Base-by-base conservation (phyloP, 768 basidiomycete species). In the Amanita molliuscula region DNA sequence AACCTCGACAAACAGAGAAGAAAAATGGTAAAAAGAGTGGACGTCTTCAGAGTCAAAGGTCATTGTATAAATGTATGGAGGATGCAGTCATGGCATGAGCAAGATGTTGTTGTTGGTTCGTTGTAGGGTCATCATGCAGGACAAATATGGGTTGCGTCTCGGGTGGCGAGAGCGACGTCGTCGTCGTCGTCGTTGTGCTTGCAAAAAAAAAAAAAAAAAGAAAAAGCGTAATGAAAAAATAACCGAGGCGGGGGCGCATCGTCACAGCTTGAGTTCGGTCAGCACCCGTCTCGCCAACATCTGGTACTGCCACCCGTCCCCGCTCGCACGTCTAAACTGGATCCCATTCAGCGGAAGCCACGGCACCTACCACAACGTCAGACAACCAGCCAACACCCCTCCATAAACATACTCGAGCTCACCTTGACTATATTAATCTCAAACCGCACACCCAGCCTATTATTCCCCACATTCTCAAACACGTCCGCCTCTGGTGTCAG, bases 351-450 rank as follows among this genome's bases (percentile, higher is more conserved):
- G 67, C 2, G 92, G 91, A 44, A 97, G 69, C 82, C 84, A 90
- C 40, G 92, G 92, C 2, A 96, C 89, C 93, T 94, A 58, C 50
- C 16, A 15, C 37, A 40, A 9, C 10, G n/a, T 16, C n/a, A 18
- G 28, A 29, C n/a, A n/a, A n/a, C n/a, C n/a, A n/a, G n/a, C n/a
- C n/a, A n/a, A n/a, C n/a, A n/a, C n/a, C n/a, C n/a, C n/a, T n/a
- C n/a, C n/a, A 26, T 9, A 49, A 33, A 50, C 26, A 25, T 23
- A 25, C 16, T 47, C 18, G n/a, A 38, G 6, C 53, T 15, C 55
- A 94, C 93, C 79, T 97, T 97, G 63, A 99, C 90, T 56, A 99
- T 85, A 63, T 87, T 94, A 53, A 98, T 89, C 67, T 99, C 95
- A 65, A 98, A 99, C 54, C 91, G 78, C 9, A 99, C 95, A 55